Conservation (phyloP, 176 grass and related monocot genomes). For the Triticum monococcum region DNA sequence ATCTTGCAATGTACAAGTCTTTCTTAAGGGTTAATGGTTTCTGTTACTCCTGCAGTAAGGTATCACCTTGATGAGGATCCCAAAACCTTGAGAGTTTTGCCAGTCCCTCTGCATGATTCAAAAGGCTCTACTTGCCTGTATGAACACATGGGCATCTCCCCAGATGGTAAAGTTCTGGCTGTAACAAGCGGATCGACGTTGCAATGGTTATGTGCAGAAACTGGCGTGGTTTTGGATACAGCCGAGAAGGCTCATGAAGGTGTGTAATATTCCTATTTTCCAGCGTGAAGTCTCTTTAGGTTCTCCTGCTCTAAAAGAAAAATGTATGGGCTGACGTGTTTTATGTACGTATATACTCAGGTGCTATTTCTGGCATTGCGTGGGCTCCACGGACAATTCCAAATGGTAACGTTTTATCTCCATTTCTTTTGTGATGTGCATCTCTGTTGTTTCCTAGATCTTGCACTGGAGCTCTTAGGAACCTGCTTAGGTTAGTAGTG, state of each 20-base stretch:
- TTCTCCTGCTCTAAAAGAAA: not conserved
- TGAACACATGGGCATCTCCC: slow-evolving; percentile 80
- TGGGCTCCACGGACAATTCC: slow-evolving; percentile 60
- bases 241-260: slow-evolving; percentile 91
- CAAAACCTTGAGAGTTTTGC: slow-evolving; percentile 79
- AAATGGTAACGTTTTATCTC: slow-evolving; percentile 46
- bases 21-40: slow-evolving; percentile 16
- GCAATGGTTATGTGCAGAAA: slow-evolving; percentile 87
- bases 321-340: slow-evolving; percentile 2
- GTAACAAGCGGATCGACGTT: slow-evolving; percentile 64
- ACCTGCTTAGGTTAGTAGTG: not conserved
- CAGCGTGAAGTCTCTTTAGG: not conserved
- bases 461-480: not conserved
- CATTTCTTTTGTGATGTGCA: not conserved
- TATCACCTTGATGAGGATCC: slow-evolving; percentile 99
- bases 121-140: slow-evolving; percentile 71
- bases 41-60: slow-evolving; percentile 56
- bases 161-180: slow-evolving; percentile 77
- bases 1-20: slow-evolving; percentile 7
- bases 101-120: slow-evolving; percentile 74
- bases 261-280: slow-evolving; percentile 39
- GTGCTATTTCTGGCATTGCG: slow-evolving; percentile 80
- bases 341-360: slow-evolving; percentile 34
- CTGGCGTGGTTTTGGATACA: slow-evolving; percentile 80
- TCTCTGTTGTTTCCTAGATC: slow-evolving; percentile 3